These are phyloP conservation scores for Brassica nigra DNA, from an alignment of 345 rosid genomes.

Conservation along the genomic window DNA sequence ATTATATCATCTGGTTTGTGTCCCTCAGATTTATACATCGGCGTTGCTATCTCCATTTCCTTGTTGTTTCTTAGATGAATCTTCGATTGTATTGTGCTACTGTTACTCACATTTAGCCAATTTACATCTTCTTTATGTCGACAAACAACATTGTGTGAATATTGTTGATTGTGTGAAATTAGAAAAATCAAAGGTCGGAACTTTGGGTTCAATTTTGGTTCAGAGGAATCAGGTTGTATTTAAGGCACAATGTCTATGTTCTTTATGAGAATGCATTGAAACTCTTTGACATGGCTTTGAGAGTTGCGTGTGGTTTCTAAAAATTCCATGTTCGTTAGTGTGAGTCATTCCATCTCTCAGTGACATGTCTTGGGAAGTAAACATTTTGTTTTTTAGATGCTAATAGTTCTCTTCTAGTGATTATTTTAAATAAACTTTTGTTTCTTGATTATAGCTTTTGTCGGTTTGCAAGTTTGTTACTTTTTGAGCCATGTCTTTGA, in stretches of 20 bases:
- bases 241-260: neutral
- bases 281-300: neutral
- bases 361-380: neutral
- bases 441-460: neutral
- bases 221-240: neutral
- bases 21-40: neutral
- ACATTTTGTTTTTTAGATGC: neutral
- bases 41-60: neutral
- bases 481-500: neutral
- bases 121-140: neutral
- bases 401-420: neutral
- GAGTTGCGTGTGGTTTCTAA: constrained; percentile 4
- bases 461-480: neutral
- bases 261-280: constrained; percentile 9
- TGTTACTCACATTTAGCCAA: neutral
- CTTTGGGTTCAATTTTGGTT: neutral
- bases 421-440: neutral
- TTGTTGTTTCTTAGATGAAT: constrained; percentile 14
- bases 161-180: neutral
- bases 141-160: neutral
- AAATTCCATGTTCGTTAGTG: neutral
- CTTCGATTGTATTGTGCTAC: constrained; percentile 11
- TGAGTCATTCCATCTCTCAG: neutral
- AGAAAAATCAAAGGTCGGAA: neutral
- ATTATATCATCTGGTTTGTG: neutral